Evolutionary conservation across 208 protist genomes (phyloP).

Genomic region (Wallacemonas sp.): DNA sequence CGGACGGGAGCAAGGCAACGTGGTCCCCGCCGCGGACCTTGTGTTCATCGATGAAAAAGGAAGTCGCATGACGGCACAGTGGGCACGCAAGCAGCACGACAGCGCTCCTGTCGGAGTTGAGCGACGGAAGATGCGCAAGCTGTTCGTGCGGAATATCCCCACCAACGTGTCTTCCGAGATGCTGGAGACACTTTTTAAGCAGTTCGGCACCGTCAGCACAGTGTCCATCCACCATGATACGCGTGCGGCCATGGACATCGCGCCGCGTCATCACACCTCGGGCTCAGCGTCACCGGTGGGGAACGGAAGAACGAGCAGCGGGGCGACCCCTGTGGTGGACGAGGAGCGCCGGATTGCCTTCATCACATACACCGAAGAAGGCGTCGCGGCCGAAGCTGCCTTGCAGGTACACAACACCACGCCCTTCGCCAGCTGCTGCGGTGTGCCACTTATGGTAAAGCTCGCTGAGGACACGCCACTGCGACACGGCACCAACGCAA

Average conservation of each 20-base stretch:
- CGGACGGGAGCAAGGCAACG: not conserved
- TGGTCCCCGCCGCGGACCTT: not conserved
- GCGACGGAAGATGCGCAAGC: slow-evolving; percentile 68
- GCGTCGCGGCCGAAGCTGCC: slow-evolving; percentile 54
- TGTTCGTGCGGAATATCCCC: slow-evolving; percentile 86
- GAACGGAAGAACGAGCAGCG: not conserved
- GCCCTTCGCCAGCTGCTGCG: slow-evolving; percentile 41
- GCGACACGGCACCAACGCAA: slow-evolving; percentile 9
- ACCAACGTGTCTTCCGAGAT: slow-evolving; percentile 29
- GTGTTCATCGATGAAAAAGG: slow-evolving; percentile 10
- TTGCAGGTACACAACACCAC: slow-evolving; percentile 50
- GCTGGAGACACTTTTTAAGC: slow-evolving; percentile 35
- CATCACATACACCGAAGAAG: slow-evolving; percentile 55
- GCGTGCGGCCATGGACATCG: slow-evolving; percentile 14
- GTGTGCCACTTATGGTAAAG: slow-evolving; percentile 67
- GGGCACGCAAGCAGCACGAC: slow-evolving; percentile 74
- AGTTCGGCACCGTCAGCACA: slow-evolving; percentile 42
- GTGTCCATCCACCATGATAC: slow-evolving; percentile 81
- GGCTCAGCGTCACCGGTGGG: not conserved
- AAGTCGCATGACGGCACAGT: slow-evolving; percentile 52
- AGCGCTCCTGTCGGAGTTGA: slow-evolving; percentile 54
- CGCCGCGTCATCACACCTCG: not conserved
- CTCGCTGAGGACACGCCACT: slow-evolving; percentile 35
- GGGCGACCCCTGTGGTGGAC: slow-evolving; percentile 3
- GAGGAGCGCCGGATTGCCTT: slow-evolving; percentile 79